Evolutionary conservation across 208 protist species (phyloP).

Genomic region (Tritrichomonas musculus): DNA sequence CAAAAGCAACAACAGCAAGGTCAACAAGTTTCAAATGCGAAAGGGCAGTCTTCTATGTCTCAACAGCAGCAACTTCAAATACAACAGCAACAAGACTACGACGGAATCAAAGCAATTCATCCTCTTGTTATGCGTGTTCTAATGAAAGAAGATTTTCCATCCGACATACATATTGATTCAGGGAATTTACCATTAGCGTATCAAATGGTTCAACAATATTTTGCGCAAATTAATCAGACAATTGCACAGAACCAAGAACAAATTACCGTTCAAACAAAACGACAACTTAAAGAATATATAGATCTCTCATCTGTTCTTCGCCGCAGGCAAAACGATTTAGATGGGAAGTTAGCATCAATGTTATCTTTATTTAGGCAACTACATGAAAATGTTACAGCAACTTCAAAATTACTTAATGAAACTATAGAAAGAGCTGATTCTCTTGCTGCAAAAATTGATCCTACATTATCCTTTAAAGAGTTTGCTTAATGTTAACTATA

Average conservation of each 20-base stretch:
- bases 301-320: not conserved
- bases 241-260: not conserved
- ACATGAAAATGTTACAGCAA: not conserved
- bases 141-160: not conserved
- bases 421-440: not conserved
- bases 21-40: no score
- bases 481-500: no score
- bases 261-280: not conserved
- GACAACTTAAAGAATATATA: not conserved
- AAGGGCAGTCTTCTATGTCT: no score
- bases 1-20: no score
- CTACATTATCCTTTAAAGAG: not conserved
- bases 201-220: not conserved
- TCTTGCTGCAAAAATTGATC: not conserved
- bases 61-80: no score
- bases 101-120: no score
- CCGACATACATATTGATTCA: not conserved
- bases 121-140: no score
- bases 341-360: not conserved
- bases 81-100: no score
- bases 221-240: not conserved
- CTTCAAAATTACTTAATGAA: not conserved
- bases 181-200: not conserved
- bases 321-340: not conserved
- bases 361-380: not conserved